A percentile compares a stretch with the other conserved stretches of the same genome.
Conservation (phyloP, 1,284 basidiomycete species). For the Naganishia sp. region DNA sequence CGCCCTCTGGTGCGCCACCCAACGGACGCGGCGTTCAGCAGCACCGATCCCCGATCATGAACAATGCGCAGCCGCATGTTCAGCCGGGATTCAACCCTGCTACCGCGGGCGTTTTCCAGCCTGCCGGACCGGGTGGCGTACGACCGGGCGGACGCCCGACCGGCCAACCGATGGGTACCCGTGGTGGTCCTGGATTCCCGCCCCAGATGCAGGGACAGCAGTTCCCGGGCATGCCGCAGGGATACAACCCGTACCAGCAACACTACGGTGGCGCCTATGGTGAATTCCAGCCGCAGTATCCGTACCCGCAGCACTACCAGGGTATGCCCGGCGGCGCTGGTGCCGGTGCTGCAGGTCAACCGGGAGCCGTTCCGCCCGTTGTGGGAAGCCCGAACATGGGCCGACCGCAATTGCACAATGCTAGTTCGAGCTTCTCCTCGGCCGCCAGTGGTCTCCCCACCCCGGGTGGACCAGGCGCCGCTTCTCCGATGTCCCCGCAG, state of each 20-base stretch:
- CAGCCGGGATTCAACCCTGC: conserved; percentile 19
- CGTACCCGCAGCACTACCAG: conserved; percentile 14
- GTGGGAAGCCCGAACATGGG: conserved; percentile 13
- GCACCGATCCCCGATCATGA: conserved; percentile 34
- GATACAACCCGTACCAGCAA: conserved; percentile 15
- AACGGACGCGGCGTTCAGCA: conserved; percentile 8
- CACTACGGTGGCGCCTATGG: not conserved
- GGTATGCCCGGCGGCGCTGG: not conserved
- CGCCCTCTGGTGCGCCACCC: conserved; percentile 14
- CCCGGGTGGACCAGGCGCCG: conserved; percentile 31
- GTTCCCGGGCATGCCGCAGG: conserved; percentile 14
- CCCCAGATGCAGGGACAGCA: conserved; percentile 15
- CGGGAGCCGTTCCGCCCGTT: conserved; percentile 5
- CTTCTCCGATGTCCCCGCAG: conserved; percentile 39
- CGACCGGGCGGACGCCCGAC: not conserved
- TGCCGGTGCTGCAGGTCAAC: conserved; percentile 6
- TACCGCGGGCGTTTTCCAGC: conserved; percentile 13
- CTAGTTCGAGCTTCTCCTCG: conserved; percentile 12
- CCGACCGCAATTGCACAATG: conserved; percentile 16
- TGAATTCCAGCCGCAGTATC: conserved; percentile 11
- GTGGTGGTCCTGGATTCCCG: not conserved
- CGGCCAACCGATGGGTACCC: conserved; percentile 5
- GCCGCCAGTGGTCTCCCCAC: not conserved
- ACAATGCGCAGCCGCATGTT: conserved; percentile 28
- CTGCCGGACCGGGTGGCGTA: not conserved